Evolutionary conservation across 345 rosid genomes (phyloP).

Genomic region (Eucalyptus victrix): DNA sequence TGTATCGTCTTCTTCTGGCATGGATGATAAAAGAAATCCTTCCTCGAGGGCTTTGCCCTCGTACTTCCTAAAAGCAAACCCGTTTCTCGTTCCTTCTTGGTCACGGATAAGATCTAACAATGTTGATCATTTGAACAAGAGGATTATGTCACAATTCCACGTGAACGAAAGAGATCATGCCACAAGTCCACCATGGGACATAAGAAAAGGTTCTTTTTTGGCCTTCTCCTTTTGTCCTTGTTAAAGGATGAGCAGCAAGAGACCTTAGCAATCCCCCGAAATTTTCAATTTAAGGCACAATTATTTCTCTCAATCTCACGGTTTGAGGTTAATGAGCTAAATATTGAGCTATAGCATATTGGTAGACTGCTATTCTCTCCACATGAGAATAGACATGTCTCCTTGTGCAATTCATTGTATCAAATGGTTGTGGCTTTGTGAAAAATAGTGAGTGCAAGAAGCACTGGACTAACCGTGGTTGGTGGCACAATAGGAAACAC

Average conservation of each 20-base stretch:
- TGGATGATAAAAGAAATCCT: neutral
- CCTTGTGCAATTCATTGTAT: neutral
- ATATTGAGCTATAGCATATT: neutral
- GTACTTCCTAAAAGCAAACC: neutral
- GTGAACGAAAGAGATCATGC: neutral
- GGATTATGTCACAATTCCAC: neutral
- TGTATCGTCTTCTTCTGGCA: neutral
- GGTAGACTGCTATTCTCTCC: neutral
- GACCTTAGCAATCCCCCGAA: rapidly evolving
- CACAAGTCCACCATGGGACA: neutral
- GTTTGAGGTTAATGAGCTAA: neutral
- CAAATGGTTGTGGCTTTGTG: neutral
- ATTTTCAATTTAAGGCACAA: neutral
- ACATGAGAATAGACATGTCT: neutral
- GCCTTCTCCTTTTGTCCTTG: neutral
- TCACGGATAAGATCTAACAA: neutral
- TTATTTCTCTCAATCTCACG: neutral
- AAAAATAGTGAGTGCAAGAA: neutral
- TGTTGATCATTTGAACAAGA: neutral
- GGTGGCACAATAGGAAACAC: neutral
- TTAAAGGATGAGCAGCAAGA: neutral
- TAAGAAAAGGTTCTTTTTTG: neutral
- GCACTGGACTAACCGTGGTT: neutral
- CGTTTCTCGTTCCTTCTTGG: neutral
- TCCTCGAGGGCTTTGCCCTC: neutral